Percentiles rank a stretch among this genome's conserved stretches.
Evolutionary conservation across 202 grass and related monocot species (phyloP).

Genomic region (Panicum hallii): DNA sequence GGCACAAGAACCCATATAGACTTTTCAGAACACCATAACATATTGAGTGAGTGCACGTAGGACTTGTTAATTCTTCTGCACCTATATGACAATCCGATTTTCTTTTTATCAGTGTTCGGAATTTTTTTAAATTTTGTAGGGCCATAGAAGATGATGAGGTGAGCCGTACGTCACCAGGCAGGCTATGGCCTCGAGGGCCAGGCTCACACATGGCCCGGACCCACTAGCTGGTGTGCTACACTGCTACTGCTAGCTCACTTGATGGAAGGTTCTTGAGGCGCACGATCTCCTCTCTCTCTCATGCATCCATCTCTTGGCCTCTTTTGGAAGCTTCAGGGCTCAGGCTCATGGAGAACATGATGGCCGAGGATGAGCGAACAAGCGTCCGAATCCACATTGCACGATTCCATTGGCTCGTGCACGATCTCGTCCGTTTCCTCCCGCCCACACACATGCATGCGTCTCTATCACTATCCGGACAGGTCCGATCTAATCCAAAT

Average conservation of each 20-base stretch:
- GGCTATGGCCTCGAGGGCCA: not conserved
- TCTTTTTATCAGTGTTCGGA: too few relatives aligned
- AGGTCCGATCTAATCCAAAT: slow-evolving; percentile 7
- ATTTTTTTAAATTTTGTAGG: too few relatives aligned
- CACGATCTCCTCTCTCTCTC: not conserved
- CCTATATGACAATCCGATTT: too few relatives aligned
- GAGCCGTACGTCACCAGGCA: slow-evolving; percentile 9
- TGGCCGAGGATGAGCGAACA: not conserved
- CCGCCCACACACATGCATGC: not conserved
- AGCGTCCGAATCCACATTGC: not conserved
- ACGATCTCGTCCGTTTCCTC: not conserved
- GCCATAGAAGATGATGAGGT: slow-evolving; percentile 13
- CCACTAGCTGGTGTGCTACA: not conserved
- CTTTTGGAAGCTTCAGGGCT: not conserved
- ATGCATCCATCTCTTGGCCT: not conserved
- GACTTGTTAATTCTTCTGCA: too few relatives aligned
- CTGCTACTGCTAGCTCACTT: not conserved
- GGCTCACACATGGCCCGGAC: not conserved
- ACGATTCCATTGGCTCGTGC: not conserved
- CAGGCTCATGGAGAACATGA: not conserved
- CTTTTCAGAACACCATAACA: too few relatives aligned
- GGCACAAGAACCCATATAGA: too few relatives aligned
- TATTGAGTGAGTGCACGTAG: too few relatives aligned
- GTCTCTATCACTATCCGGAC: slow-evolving; percentile 10
- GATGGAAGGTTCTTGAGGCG: slow-evolving; percentile 11